Conservation (phyloP, 2,329 filamentous ascomycete species). For the Aspergillus fumigatiaffinis region DNA sequence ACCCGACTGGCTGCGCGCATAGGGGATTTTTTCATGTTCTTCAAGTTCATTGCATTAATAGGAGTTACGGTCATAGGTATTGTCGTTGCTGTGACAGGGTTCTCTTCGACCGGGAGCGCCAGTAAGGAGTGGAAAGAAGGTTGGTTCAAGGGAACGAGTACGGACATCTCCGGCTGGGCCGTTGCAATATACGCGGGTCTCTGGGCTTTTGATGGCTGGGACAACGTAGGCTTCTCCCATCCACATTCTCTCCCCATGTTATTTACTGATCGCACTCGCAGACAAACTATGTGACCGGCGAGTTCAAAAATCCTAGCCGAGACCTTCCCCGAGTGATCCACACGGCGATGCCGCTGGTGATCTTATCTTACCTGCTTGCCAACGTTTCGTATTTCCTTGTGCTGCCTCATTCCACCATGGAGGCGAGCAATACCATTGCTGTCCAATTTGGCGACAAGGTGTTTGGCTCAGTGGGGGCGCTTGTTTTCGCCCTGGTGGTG, state of each 20-base stretch:
- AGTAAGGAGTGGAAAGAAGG: constrained; percentile 82
- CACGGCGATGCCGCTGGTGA: constrained; percentile 92
- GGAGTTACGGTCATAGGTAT: constrained; percentile 84
- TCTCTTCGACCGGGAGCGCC: constrained; percentile 69
- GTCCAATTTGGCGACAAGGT: constrained; percentile 89
- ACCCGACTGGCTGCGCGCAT: constrained; percentile 82
- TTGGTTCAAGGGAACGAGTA: constrained; percentile 86
- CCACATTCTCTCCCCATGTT: no score
- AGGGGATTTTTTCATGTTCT: constrained; percentile 91
- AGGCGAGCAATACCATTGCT: constrained; percentile 89
- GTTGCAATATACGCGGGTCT: constrained; percentile 91
- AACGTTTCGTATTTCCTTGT: constrained; percentile 95
- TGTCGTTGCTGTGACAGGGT: constrained; percentile 81
- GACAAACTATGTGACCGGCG: constrained; percentile 97
- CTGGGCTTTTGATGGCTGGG: constrained; percentile 99
- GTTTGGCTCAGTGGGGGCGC: constrained; percentile 76
- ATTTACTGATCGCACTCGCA: constrained; percentile 31
- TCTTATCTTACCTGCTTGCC: constrained; percentile 81
- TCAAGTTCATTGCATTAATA: constrained; percentile 88
- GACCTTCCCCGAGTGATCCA: constrained; percentile 94
- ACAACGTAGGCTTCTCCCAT: constrained; percentile 65
- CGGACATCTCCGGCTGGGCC: constrained; percentile 79
- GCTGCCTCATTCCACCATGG: constrained; percentile 73
- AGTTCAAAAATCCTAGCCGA: constrained; percentile 85
- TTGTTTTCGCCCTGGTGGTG: constrained; percentile 84